Evolutionary conservation across 2,329 filamentous ascomycete species (phyloP).

Genomic region (Teratosphaeria nubilosa): DNA sequence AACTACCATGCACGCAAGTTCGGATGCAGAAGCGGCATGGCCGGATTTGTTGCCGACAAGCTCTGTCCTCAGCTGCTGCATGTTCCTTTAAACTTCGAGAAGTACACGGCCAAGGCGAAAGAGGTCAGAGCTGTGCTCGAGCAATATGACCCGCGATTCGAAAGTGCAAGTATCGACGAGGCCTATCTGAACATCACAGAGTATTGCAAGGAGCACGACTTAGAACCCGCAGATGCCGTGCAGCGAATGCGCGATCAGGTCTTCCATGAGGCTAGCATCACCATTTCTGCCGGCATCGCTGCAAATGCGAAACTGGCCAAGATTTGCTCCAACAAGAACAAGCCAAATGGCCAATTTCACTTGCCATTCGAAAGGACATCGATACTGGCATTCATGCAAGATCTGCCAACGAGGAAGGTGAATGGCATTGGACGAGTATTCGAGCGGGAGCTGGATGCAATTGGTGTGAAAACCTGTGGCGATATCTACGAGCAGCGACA

Average conservation of each 20-base stretch:
- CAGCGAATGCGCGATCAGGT: conserved; percentile 69
- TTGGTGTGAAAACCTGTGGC: conserved; percentile 79
- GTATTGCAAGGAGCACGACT: conserved; percentile 61
- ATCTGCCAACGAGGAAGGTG: conserved; percentile 77
- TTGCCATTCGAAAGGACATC: conserved; percentile 60
- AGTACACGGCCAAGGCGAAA: conserved; percentile 81
- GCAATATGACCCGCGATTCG: conserved; percentile 82
- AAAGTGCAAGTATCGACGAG: conserved; percentile 91
- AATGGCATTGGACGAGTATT: conserved; percentile 93
- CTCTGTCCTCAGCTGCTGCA: conserved; percentile 78
- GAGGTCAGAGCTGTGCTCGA: conserved; percentile 75
- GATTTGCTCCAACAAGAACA: conserved; percentile 91
- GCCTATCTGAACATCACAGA: conserved; percentile 88
- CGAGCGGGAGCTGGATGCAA: conserved; percentile 77
- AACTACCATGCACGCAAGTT: conserved; percentile 88
- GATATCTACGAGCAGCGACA: conserved; percentile 73
- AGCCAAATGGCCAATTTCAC: conserved; percentile 85
- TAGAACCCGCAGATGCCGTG: conserved; percentile 64
- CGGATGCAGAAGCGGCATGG: conserved; percentile 91
- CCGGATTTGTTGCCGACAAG: conserved; percentile 87
- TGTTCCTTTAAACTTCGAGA: conserved; percentile 76
- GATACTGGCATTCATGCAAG: conserved; percentile 78
- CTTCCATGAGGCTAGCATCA: conserved; percentile 65
- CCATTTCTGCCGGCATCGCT: conserved; percentile 87
- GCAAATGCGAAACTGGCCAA: conserved; percentile 90